These are phyloP conservation scores for Backusella morwellensis DNA, from an alignment of 192 early-diverging fungal genomes.

Conservation along the genomic window DNA sequence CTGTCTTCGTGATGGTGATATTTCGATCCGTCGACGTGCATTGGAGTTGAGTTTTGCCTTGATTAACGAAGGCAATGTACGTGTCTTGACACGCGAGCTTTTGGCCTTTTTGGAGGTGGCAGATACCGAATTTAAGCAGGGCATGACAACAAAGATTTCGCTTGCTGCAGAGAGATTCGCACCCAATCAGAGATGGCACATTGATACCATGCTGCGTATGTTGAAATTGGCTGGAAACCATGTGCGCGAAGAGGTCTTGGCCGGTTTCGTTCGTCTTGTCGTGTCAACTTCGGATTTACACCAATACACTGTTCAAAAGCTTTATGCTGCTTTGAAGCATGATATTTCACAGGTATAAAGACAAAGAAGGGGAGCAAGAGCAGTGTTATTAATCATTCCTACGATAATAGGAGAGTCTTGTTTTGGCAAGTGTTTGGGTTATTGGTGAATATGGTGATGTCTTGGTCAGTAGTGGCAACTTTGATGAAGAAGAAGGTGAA, in stretches of 20 bases:
- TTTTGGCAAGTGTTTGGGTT: conserved; percentile 88
- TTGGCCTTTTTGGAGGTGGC: conserved; percentile 90
- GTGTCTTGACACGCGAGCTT: conserved; percentile 89
- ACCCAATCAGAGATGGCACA: conserved; percentile 95
- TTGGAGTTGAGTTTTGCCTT: conserved; percentile 95
- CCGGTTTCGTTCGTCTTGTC: conserved; percentile 89
- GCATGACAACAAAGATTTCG: conserved; percentile 89
- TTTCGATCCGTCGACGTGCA: conserved; percentile 95
- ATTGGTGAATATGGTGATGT: conserved; percentile 97
- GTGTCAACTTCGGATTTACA: conserved; percentile 77
- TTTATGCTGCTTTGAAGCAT: conserved; percentile 81
- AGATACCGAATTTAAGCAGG: conserved; percentile 85
- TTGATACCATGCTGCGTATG: conserved; percentile 92
- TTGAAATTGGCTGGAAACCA: conserved; percentile 71
- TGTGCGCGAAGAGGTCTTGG: conserved; percentile 74
- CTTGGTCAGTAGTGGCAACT: conserved; percentile 65
- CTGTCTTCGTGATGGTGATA: conserved; percentile 92
- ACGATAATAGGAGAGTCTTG: conserved; percentile 79
- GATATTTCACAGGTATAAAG: conserved; percentile 59
- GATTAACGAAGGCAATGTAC: conserved; percentile 91
- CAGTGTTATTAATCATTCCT: not conserved
- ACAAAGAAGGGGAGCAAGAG: not conserved
- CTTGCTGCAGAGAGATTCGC: conserved; percentile 91
- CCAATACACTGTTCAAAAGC: conserved; percentile 85
- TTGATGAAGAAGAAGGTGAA: conserved; percentile 65